phyloP scores from a whole-genome alignment of 169 alveolate genomes.

The Eimeria tenella region DNA sequence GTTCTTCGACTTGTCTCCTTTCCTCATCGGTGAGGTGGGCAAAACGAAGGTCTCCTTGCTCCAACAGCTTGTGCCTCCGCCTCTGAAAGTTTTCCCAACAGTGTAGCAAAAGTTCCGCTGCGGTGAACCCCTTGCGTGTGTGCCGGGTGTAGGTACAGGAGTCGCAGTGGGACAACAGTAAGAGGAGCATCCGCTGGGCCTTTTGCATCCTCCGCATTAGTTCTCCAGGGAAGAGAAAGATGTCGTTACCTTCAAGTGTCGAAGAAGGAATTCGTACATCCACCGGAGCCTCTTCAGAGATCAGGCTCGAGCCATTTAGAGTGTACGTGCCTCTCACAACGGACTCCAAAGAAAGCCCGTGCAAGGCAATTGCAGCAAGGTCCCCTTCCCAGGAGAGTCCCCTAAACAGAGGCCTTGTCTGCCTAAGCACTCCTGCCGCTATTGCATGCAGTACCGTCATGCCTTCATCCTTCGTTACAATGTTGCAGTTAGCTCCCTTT shows the following conservation, averaged over 20 bases:
- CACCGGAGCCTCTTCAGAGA: not conserved
- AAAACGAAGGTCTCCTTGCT: constrained; percentile 71
- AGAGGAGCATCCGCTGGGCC: constrained; percentile 41
- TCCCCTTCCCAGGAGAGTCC: constrained; percentile 81
- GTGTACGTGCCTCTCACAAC: constrained; percentile 66
- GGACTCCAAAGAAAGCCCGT: constrained; percentile 57
- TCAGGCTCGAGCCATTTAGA: constrained; percentile 5
- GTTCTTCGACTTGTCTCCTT: constrained; percentile 55
- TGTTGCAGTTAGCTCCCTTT: constrained; percentile 80
- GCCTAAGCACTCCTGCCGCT: constrained; percentile 73
- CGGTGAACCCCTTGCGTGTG: constrained; percentile 69
- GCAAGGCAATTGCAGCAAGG: constrained; percentile 52
- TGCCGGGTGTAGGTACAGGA: constrained; percentile 12
- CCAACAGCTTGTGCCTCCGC: not conserved
- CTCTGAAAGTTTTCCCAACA: constrained; percentile 70
- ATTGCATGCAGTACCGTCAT: constrained; percentile 79
- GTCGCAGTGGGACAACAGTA: constrained; percentile 52
- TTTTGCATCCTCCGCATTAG: constrained; percentile 59
- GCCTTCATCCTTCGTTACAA: constrained; percentile 60
- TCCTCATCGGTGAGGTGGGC: constrained; percentile 57
- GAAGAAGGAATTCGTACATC: constrained; percentile 70
- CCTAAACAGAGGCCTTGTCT: constrained; percentile 31
- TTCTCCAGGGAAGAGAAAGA: constrained; percentile 69
- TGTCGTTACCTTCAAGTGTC: constrained; percentile 16
- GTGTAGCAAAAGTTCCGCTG: constrained; percentile 70